Conservation (phyloP, 768 basidiomycete species). For the Termitomyces sp. region DNA sequence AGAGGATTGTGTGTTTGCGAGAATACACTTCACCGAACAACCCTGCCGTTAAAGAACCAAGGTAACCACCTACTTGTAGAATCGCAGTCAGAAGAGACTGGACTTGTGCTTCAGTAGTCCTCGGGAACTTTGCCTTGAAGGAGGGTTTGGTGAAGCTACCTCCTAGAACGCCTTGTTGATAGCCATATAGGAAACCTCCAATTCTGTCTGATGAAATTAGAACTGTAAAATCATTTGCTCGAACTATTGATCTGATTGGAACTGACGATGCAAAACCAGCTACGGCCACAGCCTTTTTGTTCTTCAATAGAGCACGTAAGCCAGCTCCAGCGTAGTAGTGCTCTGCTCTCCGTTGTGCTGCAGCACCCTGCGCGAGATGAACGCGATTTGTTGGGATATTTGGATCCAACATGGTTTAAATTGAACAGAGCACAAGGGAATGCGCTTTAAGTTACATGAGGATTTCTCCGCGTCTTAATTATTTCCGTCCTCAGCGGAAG, state of each 20-base stretch:
- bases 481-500: not conserved
- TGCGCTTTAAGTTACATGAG: not conserved
- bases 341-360: constrained; percentile 14
- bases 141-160: constrained; percentile 13
- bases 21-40: constrained; percentile 14
- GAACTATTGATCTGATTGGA: not conserved
- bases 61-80: constrained; percentile 15
- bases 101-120: constrained; percentile 10
- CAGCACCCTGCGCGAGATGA: constrained; percentile 10
- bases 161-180: constrained; percentile 16
- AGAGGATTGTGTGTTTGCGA: constrained; percentile 15
- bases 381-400: not conserved
- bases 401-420: not conserved
- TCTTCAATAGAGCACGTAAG: constrained; percentile 8
- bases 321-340: constrained; percentile 5
- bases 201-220: constrained; percentile 6
- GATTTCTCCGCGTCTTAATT: not conserved
- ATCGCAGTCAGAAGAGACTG: constrained; percentile 16
- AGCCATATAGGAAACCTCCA: constrained; percentile 15
- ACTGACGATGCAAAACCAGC: constrained; percentile 16
- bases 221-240: not conserved
- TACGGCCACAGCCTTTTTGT: constrained; percentile 12
- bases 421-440: not conserved
- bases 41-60: constrained; percentile 15
- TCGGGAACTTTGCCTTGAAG: constrained; percentile 11